Base-by-base conservation (phyloP, 176 grass and related monocot species). In the Avena atlantica region DNA sequence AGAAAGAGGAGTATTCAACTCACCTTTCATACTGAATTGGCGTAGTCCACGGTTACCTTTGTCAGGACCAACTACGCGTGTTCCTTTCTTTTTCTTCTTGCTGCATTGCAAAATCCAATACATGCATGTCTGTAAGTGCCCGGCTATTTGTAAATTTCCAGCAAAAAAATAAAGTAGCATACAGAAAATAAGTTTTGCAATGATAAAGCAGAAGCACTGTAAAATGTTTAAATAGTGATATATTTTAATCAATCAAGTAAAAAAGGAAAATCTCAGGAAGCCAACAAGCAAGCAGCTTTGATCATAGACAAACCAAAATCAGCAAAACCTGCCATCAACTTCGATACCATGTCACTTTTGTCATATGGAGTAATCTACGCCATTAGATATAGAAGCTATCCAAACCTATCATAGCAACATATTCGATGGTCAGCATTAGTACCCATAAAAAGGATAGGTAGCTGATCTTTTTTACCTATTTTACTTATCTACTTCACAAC, bases 1-100 rank as follows among this genome's bases (percentile, higher is more conserved):
- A 31, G 24, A 62, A 31, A 55, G 42, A 76, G 44, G 29, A 91
- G 62, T 37, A 47, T 72, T 64, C 45, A 45, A 88, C 29, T 17
- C 16, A 97, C 97, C 97, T 96, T 92, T 94, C 97, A 96, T 96
- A 88, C 97, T 99, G 83, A 99, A 99, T 79, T 99, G 97, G 59
- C 97, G 97, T 73, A 99, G 83, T 56, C 97, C 97, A 60, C 97
- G 95, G 7, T 92, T 92, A 93, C 88, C 92, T 96, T 99, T 99
- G 58, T 99, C 97, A 66, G 91, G 89, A 73, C 87, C 94, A 84
- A 90, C 92, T 47, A 88, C 77, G 4, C 91, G 89, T 74, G 87
- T 44, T 85, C 83, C 91, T 87, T 91, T 94, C 80, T 93, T 99
- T 90, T 99, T 99, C 91, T 99, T 99, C 87, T 99, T 97, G 85